Evolutionary conservation across 2,329 filamentous ascomycete species (phyloP).

Genomic region (Fusarium euwallaceae): DNA sequence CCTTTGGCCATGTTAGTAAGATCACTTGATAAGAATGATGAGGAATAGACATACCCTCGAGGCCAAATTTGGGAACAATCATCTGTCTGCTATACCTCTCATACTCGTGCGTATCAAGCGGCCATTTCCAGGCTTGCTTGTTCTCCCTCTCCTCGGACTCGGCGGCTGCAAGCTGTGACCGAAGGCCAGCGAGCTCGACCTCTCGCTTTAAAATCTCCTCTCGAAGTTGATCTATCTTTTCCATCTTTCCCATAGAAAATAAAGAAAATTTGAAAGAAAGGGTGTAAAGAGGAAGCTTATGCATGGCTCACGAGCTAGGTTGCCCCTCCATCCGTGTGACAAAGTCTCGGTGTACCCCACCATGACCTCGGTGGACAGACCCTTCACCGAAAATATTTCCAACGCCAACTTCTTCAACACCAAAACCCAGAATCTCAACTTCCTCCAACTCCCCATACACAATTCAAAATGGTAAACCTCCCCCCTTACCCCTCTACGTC

Average conservation of each 20-base stretch:
- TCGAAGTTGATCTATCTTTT: conserved; percentile 57
- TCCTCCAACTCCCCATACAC: not conserved
- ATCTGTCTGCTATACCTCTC: conserved; percentile 90
- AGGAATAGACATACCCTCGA: conserved; percentile 68
- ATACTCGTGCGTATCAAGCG: conserved; percentile 80
- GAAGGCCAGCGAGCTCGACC: conserved; percentile 60
- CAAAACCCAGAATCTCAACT: not conserved
- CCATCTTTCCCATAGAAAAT: conserved; percentile 45
- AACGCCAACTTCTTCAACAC: not conserved
- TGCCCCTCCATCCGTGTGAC: conserved; percentile 38
- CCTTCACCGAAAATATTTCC: conserved; percentile 47
- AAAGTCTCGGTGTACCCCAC: conserved; percentile 40
- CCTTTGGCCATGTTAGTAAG: conserved; percentile 60
- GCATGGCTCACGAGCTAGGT: not conserved
- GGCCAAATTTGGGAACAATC: conserved; percentile 85
- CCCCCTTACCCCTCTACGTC: fast-evolving
- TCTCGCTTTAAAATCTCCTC: conserved; percentile 63
- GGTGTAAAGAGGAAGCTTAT: not conserved
- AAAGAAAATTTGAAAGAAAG: not conserved
- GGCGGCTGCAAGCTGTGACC: conserved; percentile 58
- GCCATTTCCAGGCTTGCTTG: conserved; percentile 68
- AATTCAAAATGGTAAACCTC: conserved; percentile 38
- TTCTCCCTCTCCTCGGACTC: conserved; percentile 48
- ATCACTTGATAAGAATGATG: fast-evolving
- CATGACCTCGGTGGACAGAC: conserved; percentile 32